Conservation (phyloP, 768 basidiomycete genomes). For the Clavulina sp. region DNA sequence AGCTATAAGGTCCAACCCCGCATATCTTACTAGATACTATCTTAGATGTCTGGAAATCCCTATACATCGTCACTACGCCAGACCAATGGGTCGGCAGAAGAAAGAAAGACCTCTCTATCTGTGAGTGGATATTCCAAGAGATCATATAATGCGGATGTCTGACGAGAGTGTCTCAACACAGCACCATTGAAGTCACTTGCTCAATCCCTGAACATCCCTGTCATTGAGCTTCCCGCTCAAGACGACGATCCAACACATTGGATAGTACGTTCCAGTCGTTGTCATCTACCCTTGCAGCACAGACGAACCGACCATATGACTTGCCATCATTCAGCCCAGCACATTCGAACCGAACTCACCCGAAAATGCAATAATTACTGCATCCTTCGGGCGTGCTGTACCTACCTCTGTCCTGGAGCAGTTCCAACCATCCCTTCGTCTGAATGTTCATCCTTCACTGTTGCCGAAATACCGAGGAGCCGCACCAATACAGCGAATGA, state of each 20-base stretch:
- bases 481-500: conserved; percentile 72
- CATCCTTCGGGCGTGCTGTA: conserved; percentile 83
- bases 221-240: conserved; percentile 41
- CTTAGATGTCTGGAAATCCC: conserved; percentile 60
- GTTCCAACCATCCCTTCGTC: conserved; percentile 39
- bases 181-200: conserved; percentile 56
- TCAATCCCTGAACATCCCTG: conserved; percentile 32
- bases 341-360: conserved; percentile 19
- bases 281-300: background rate
- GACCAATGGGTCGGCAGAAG: conserved; percentile 48
- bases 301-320: conserved; percentile 13
- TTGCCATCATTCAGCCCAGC: conserved; percentile 25
- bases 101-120: conserved; percentile 35
- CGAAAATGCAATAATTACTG: conserved; percentile 56
- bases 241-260: conserved; percentile 46
- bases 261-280: conserved; percentile 28
- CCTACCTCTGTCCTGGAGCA: conserved; percentile 38
- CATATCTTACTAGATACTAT: background rate
- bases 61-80: conserved; percentile 56
- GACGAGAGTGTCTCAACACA: conserved; percentile 17
- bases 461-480: conserved; percentile 80
- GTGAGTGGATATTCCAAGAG: conserved; percentile 23
- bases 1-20: background rate
- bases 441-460: conserved; percentile 84
- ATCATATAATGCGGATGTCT: background rate